A percentile compares a stretch with the other conserved stretches of the same genome.
Evolutionary conservation across 2,329 filamentous ascomycete species (phyloP).

Genomic region (Xylogone sp.): DNA sequence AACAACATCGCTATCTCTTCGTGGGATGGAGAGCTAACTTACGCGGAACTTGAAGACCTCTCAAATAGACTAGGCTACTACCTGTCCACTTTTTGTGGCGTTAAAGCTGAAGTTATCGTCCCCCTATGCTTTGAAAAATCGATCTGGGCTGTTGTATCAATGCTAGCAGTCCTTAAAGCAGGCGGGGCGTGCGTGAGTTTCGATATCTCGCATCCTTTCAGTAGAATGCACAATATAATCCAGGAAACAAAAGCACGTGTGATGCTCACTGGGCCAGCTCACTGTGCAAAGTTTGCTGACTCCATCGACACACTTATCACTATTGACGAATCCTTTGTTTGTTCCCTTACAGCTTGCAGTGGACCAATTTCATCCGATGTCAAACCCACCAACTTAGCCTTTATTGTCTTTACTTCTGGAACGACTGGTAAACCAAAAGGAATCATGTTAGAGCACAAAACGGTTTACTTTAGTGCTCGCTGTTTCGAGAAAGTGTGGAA

Average conservation of each 20-base stretch:
- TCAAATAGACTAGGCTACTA: conserved; percentile 5
- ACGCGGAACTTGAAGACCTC: conserved; percentile 10
- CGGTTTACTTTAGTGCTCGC: no score
- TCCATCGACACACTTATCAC: no score
- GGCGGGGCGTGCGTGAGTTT: conserved; percentile 21
- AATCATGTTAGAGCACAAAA: no score
- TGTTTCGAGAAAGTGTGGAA: no score
- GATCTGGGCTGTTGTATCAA: conserved; percentile 12
- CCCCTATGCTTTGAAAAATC: conserved; percentile 20
- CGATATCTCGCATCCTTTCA: conserved; percentile 20
- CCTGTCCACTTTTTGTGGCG: conserved; percentile 9
- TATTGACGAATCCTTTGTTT: no score
- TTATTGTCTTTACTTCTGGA: no score
- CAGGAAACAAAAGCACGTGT: conserved; percentile 3
- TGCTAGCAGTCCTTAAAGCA: conserved; percentile 16
- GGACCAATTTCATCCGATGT: no score
- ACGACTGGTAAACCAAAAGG: no score
- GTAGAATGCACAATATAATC: not conserved
- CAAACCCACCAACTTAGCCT: no score
- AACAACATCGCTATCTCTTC: not conserved
- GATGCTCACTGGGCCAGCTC: conserved; percentile 9
- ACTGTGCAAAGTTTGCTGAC: no score
- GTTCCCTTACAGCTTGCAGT: no score
- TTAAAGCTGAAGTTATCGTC: conserved; percentile 10
- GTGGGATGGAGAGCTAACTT: conserved; percentile 14